A percentile compares a stretch with the other conserved stretches of the same genome.
These are phyloP conservation scores for Phytophthora palmivora DNA, from an alignment of 352 stramenopile genomes.

Conservation along the genomic window DNA sequence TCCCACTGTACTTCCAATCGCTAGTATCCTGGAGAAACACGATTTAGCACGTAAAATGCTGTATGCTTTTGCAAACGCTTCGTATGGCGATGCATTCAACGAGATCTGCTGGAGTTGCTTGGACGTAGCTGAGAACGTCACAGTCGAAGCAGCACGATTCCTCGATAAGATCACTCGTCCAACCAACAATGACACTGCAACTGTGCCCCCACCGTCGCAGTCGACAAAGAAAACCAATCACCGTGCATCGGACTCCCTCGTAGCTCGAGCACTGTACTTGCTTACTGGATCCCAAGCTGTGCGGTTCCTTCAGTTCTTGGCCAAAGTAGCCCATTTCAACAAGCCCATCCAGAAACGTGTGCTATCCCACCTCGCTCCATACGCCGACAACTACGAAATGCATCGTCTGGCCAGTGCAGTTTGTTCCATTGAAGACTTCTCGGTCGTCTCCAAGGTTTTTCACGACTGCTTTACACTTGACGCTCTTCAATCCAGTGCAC, in stretches of 20 bases:
- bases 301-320: slow-evolving; percentile 72
- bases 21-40: slow-evolving; percentile 64
- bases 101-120: slow-evolving; percentile 78
- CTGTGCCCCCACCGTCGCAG: neutral
- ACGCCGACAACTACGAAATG: slow-evolving; percentile 54
- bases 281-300: slow-evolving; percentile 64
- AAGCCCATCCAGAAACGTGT: slow-evolving; percentile 55
- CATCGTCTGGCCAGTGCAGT: slow-evolving; percentile 58
- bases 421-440: slow-evolving; percentile 53
- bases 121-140: slow-evolving; percentile 70
- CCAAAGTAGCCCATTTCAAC: slow-evolving; percentile 73
- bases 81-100: slow-evolving; percentile 68
- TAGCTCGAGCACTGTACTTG: slow-evolving; percentile 55
- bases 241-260: slow-evolving; percentile 23
- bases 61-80: slow-evolving; percentile 51
- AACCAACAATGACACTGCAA: slow-evolving; percentile 4
- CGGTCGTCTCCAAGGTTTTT: slow-evolving; percentile 47
- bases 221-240: slow-evolving; percentile 5
- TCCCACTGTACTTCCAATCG: slow-evolving; percentile 62
- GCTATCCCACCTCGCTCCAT: slow-evolving; percentile 49
- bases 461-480: slow-evolving; percentile 38
- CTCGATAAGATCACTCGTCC: slow-evolving; percentile 62
- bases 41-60: slow-evolving; percentile 61
- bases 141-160: slow-evolving; percentile 67
- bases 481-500: slow-evolving; percentile 28